Percentiles rank a stretch among this genome's conserved stretches.
Evolutionary conservation across 768 basidiomycete genomes (phyloP).

Genomic region (Mrakia frigida): DNA sequence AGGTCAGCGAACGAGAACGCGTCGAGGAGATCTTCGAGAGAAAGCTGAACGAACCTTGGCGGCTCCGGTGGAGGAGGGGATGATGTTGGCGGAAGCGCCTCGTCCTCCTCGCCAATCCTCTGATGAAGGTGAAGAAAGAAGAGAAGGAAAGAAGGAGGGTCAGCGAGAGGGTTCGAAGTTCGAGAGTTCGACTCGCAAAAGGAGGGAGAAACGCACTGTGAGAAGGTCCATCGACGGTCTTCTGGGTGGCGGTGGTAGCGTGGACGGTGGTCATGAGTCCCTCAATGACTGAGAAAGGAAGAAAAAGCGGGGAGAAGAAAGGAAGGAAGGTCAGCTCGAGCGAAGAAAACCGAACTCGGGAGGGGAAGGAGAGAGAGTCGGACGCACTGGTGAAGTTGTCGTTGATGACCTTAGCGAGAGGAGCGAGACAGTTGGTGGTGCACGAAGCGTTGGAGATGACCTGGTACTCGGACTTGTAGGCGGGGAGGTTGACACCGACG

Average conservation of each 20-base stretch:
- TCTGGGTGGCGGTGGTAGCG: slow-evolving; percentile 82
- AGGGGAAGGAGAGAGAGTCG: background rate
- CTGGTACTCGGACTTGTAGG: slow-evolving; percentile 79
- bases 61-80: slow-evolving; percentile 96
- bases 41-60: slow-evolving; percentile 57
- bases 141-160: slow-evolving; percentile 18
- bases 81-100: slow-evolving; percentile 95
- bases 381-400: slow-evolving; percentile 55
- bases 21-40: background rate
- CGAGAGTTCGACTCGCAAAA: slow-evolving; percentile 40
- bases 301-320: background rate
- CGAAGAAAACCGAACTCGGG: background rate
- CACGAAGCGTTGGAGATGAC: slow-evolving; percentile 98
- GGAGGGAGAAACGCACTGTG: slow-evolving; percentile 53
- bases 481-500: slow-evolving; percentile 78
- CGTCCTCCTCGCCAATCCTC: slow-evolving; percentile 97
- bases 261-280: slow-evolving; percentile 99
- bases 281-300: slow-evolving; percentile 58
- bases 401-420: slow-evolving; percentile 94
- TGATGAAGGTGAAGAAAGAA: slow-evolving; percentile 58
- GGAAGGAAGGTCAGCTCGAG: slow-evolving; percentile 47
- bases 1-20: background rate
- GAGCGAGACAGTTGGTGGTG: slow-evolving; percentile 99
- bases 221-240: slow-evolving; percentile 45
- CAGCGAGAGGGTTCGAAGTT: slow-evolving; percentile 47